Base-by-base conservation (phyloP, 2,329 filamentous ascomycete species). In the Hypoxylon sp. region DNA sequence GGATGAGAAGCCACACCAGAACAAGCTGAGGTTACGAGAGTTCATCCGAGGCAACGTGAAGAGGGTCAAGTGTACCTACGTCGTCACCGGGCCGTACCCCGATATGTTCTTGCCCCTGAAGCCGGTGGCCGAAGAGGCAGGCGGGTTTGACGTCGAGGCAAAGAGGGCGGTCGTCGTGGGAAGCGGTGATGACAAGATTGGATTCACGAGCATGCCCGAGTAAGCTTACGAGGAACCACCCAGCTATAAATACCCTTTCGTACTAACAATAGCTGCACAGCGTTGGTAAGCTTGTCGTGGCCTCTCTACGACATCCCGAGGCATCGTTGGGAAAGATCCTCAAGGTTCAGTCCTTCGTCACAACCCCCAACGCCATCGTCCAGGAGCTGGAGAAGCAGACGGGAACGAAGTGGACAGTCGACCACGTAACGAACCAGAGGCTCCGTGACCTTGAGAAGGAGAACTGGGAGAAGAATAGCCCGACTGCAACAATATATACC, bases 171-270 rank as follows among this genome's bases (percentile, higher is more conserved):
- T 83, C 2, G 68, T 92, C 11, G 68, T 91, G 17, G 88, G 83
- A 2, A 82, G 83, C 60, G 88, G 87, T 0, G 75, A 85, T 31
- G 85, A 81, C 17, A 80, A 77, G 58, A 79, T 91, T 58, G 87
- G 85, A 29, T 83, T 92, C 66, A 91, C 87, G 2, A 88, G 85
- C 2, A 90, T 90, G 84, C 76, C 78, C 18, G 90, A 92, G 87
- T 89, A 74, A 75, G 84, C 79, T 42, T 43, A 41, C 26, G 18
- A 7, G n/a, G 29, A 23, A 3, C 29, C 8, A n/a, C n/a, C n/a
- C 9, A 48, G 10, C 24, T 20, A 24, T 21, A 26, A 4, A 18
- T 17, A 11, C 35, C 41, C 9, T 13, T 8, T 23, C 50, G 50
- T 23, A 58, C 43, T 52, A 20, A 64, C 33, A 11, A 31, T 7